These are phyloP conservation scores for Cyclotella kingstonii DNA, from an alignment of 108 stramenopile genomes.

Conservation along the genomic window DNA sequence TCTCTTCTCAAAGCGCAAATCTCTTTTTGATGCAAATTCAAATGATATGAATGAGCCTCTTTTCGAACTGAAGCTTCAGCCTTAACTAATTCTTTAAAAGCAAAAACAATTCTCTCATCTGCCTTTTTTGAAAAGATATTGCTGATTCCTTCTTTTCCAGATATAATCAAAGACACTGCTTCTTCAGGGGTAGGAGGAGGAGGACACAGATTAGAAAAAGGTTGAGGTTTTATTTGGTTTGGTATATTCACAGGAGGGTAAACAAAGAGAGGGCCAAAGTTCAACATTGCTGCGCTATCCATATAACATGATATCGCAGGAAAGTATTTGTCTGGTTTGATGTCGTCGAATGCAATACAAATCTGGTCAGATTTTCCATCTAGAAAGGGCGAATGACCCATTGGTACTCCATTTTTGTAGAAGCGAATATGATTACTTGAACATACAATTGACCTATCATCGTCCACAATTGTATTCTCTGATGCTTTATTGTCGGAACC, in stretches of 20 bases:
- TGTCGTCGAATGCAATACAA: constrained; percentile 65
- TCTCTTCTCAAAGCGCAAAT: constrained; percentile 47
- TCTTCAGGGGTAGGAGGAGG: constrained; percentile 63
- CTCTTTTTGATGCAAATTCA: constrained; percentile 49
- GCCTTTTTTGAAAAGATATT: constrained; percentile 49
- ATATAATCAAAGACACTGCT: constrained; percentile 42
- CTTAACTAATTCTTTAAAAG: constrained; percentile 64
- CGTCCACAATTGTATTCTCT: constrained; percentile 1
- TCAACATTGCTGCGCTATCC: constrained; percentile 65
- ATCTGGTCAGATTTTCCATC: constrained; percentile 5
- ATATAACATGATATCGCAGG: constrained; percentile 80
- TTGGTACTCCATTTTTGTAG: constrained; percentile 88
- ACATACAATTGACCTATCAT: constrained; percentile 4
- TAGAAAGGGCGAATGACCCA: constrained; percentile 44
- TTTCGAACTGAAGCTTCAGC: constrained; percentile 52
- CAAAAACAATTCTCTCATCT: constrained; percentile 39
- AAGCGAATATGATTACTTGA: constrained; percentile 74
- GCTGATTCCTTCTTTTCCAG: constrained; percentile 49
- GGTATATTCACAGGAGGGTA: constrained; percentile 59
- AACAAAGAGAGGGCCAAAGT: constrained; percentile 85
- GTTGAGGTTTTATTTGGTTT: constrained; percentile 37
- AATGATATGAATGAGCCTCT: constrained; percentile 51
- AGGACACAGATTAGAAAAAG: constrained; percentile 55
- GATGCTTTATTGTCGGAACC: not conserved
- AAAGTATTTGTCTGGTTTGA: constrained; percentile 70